phyloP scores from a whole-genome alignment of 768 basidiomycete genomes.

The Tulasnella sp. region DNA sequence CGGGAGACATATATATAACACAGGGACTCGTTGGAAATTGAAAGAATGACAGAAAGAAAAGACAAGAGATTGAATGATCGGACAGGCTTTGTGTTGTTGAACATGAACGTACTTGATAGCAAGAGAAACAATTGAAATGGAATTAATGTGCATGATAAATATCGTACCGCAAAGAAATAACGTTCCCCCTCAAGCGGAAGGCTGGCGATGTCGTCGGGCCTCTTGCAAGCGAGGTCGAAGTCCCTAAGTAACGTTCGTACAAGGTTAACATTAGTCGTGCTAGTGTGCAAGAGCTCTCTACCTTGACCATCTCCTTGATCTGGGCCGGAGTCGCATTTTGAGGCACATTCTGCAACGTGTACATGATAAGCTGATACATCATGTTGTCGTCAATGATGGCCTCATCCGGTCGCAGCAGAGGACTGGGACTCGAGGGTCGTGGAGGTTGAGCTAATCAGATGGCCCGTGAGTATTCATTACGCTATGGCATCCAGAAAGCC shows the following conservation, averaged over 20 bases:
- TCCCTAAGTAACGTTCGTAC: neutral
- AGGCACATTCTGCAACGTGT: conserved; percentile 26
- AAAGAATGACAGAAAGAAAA: conserved; percentile 8
- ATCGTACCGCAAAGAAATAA: neutral
- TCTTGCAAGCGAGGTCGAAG: conserved; percentile 22
- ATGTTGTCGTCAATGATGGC: conserved; percentile 34
- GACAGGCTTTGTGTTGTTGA: neutral
- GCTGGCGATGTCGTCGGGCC: conserved; percentile 13
- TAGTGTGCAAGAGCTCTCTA: neutral
- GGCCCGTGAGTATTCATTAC: neutral
- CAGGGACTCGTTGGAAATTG: neutral
- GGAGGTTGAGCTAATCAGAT: conserved; percentile 18
- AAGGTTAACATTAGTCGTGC: neutral
- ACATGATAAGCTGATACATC: conserved; percentile 33
- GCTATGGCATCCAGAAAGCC: too few species aligned
- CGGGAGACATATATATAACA: neutral
- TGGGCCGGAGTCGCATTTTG: conserved; percentile 9
- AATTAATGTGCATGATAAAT: neutral
- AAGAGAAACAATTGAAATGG: neutral
- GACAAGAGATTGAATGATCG: conserved; percentile 5
- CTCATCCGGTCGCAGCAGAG: conserved; percentile 29
- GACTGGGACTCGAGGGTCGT: conserved; percentile 24
- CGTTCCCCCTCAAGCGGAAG: neutral
- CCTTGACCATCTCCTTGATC: conserved; percentile 30
- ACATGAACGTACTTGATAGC: neutral